Conservation (phyloP, 495 filamentous ascomycete genomes). For the Penicillium verhagenii region DNA sequence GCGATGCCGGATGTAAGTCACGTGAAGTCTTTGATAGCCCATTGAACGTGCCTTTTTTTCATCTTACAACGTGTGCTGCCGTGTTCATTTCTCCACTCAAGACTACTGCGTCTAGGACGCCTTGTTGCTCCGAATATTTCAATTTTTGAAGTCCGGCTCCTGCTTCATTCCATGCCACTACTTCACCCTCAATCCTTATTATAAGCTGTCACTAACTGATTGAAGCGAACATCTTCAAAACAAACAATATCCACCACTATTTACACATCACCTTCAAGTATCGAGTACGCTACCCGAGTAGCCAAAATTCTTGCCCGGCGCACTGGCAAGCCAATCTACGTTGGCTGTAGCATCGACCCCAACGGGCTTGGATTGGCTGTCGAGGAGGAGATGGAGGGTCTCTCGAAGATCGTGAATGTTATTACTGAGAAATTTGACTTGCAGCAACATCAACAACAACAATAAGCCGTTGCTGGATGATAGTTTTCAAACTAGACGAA, state of each 20-base stretch:
- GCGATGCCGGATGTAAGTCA: constrained; percentile 81
- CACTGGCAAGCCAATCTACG: constrained; percentile 71
- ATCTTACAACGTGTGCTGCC: background rate
- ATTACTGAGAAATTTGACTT: constrained; percentile 44
- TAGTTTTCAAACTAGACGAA: background rate
- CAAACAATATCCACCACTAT: constrained; percentile 69
- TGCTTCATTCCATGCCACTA: background rate
- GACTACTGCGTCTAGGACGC: too few species aligned
- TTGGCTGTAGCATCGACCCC: constrained; percentile 66
- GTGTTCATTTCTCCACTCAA: too few species aligned
- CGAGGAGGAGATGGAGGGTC: constrained; percentile 94
- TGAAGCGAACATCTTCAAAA: constrained; percentile 37
- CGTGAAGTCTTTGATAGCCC: background rate
- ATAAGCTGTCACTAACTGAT: background rate
- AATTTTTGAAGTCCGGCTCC: too few species aligned
- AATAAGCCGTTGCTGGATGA: too few species aligned
- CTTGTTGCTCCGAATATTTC: background rate
- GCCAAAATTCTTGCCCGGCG: constrained; percentile 78
- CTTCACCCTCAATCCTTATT: background rate
- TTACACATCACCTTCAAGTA: constrained; percentile 66
- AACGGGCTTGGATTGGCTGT: constrained; percentile 68
- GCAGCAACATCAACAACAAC: constrained; percentile 7
- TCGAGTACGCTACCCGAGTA: constrained; percentile 83
- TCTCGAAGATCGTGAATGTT: constrained; percentile 67
- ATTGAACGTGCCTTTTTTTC: background rate